phyloP scores from a whole-genome alignment of 2,329 filamentous ascomycete genomes.

The Monascus ruber region DNA sequence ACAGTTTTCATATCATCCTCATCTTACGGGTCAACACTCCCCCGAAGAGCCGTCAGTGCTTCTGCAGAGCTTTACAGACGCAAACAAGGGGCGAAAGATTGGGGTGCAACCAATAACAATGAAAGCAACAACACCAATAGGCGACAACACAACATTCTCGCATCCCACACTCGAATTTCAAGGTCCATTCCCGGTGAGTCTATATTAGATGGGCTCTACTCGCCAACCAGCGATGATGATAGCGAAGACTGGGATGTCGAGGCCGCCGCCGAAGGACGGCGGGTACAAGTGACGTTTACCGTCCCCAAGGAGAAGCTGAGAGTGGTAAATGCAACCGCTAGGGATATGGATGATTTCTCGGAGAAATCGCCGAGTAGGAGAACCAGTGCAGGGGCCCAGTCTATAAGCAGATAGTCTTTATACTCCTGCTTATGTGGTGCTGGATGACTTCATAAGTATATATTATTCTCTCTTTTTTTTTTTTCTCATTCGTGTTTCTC shows the following conservation, averaged over 20 bases:
- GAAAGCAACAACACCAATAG: not conserved
- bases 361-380: conserved; percentile 16
- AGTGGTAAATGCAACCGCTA: conserved; percentile 68
- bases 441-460: too few species aligned
- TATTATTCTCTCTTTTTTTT: not conserved
- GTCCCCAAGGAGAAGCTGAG: conserved; percentile 75
- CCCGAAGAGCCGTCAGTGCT: conserved; percentile 37
- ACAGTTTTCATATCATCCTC: conserved; percentile 9
- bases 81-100: conserved; percentile 42
- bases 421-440: too few species aligned
- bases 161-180: conserved; percentile 7
- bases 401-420: not conserved
- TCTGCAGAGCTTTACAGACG: conserved; percentile 38
- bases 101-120: conserved; percentile 29
- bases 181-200: conserved; percentile 15
- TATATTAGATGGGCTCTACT: conserved; percentile 14
- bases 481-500: not conserved
- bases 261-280: conserved; percentile 55
- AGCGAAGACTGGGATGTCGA: conserved; percentile 63
- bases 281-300: conserved; percentile 84
- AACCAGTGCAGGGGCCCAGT: conserved; percentile 4
- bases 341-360: conserved; percentile 22
- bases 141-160: conserved; percentile 4
- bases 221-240: conserved; percentile 14
- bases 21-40: conserved; percentile 10